Conservation (phyloP, 768 basidiomycete species). For the Mycena venus region DNA sequence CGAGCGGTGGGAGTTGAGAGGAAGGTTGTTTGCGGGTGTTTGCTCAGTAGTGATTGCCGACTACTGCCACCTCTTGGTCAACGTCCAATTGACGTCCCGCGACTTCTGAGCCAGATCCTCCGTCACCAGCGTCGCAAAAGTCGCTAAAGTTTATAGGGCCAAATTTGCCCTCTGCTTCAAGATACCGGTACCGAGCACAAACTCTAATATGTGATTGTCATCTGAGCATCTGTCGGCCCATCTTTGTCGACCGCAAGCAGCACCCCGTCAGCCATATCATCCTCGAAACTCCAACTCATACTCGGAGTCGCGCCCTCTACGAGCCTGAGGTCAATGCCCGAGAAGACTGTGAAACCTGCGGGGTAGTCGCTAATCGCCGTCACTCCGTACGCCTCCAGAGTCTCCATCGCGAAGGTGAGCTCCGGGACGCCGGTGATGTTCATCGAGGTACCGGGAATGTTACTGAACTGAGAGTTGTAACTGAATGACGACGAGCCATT, state of each 20-base stretch:
- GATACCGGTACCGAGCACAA: too few species aligned
- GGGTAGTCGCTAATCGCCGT: background rate
- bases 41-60: too few species aligned
- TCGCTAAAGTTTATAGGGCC: too few species aligned
- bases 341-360: background rate
- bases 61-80: too few species aligned
- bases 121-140: too few species aligned
- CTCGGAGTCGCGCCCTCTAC: background rate
- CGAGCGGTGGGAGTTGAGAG: too few species aligned
- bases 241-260: background rate
- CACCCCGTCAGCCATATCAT: background rate
- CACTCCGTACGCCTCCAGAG: conserved; percentile 4
- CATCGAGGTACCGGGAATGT: conserved; percentile 23
- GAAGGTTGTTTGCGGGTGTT: too few species aligned
- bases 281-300: background rate
- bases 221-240: background rate
- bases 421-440: background rate
- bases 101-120: too few species aligned
- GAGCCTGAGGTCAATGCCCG: background rate
- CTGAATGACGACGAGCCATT: conserved; percentile 3
- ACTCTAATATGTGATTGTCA: background rate
- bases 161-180: too few species aligned
- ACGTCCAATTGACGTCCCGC: too few species aligned
- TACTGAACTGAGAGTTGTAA: conserved; percentile 23
- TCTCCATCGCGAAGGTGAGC: conserved; percentile 18